Evolutionary conservation across 345 rosid genomes (phyloP).

Genomic region (Diplotaxis tenuifolia): DNA sequence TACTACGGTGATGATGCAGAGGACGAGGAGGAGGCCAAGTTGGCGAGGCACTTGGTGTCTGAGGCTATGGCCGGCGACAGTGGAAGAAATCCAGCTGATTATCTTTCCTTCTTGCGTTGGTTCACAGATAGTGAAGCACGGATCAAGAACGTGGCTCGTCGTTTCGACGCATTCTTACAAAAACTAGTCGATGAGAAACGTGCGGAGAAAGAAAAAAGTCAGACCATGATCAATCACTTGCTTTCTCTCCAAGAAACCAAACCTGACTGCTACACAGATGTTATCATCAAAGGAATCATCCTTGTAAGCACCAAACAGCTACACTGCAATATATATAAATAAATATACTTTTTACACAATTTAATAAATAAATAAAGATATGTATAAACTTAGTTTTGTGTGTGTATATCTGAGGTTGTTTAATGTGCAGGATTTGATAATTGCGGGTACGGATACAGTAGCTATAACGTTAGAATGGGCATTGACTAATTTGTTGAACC

Average conservation of each 20-base stretch:
- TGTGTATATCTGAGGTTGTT: not conserved
- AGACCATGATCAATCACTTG: conserved; percentile 49
- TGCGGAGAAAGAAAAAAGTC: conserved; percentile 1
- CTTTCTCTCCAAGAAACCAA: conserved; percentile 49
- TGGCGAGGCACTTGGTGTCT: conserved; percentile 22
- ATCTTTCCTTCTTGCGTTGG: conserved; percentile 37
- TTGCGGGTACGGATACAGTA: conserved; percentile 53
- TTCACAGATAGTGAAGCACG: conserved; percentile 28
- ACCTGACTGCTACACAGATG: conserved; percentile 46
- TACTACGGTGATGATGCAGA: conserved; percentile 43
- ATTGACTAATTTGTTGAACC: conserved; percentile 45
- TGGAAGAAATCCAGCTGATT: conserved; percentile 28
- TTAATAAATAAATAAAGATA: too few relatives aligned
- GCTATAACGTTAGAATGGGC: conserved; percentile 58
- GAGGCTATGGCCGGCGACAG: conserved; percentile 13
- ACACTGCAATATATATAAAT: not conserved
- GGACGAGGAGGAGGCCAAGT: conserved; percentile 37
- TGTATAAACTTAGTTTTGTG: not conserved
- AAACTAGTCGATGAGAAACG: conserved; percentile 46
- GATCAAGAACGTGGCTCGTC: conserved; percentile 25
- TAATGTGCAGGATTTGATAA: conserved; percentile 32
- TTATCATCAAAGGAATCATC: conserved; percentile 52
- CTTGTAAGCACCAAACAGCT: conserved; percentile 9
- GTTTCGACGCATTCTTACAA: conserved; percentile 44
- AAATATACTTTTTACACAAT: too few relatives aligned